Evolutionary conservation across 2,329 filamentous ascomycete genomes (phyloP).

Genomic region (Talaromyces sp.): DNA sequence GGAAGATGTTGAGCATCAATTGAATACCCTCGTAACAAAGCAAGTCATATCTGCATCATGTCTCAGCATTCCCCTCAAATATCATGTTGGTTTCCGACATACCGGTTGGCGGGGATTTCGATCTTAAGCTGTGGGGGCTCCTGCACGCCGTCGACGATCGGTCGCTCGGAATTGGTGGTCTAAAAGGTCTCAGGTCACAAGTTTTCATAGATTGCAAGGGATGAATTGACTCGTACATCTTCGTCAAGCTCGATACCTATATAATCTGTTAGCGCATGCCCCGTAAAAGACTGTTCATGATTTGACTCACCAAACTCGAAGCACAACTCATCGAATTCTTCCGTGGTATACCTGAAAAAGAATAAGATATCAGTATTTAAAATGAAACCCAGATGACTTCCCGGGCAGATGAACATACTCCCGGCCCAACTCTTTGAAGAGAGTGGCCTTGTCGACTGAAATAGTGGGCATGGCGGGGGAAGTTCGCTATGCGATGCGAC

Average conservation of each 20-base stretch:
- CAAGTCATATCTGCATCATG: conserved; percentile 69
- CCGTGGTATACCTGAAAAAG: conserved; percentile 72
- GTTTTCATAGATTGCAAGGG: conserved; percentile 13
- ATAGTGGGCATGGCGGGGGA: conserved; percentile 85
- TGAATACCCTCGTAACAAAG: conserved; percentile 97
- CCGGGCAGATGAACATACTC: conserved; percentile 60
- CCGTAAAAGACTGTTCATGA: conserved; percentile 19
- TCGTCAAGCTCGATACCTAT: conserved; percentile 89
- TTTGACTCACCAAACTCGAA: conserved; percentile 80
- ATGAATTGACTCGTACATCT: conserved; percentile 57
- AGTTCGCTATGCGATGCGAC: conserved; percentile 25
- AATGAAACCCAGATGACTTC: not conserved
- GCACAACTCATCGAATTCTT: conserved; percentile 95
- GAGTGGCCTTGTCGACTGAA: conserved; percentile 90
- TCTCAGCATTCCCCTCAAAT: conserved; percentile 25
- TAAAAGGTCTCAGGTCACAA: conserved; percentile 33
- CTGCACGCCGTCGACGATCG: conserved; percentile 74
- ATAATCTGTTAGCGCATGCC: conserved; percentile 35
- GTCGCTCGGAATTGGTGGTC: conserved; percentile 74
- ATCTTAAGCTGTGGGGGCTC: conserved; percentile 95
- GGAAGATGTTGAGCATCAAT: conserved; percentile 94
- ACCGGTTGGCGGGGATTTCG: conserved; percentile 94
- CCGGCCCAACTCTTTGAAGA: conserved; percentile 89
- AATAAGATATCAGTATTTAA: conserved; percentile 21
- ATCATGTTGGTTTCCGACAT: conserved; percentile 42